Base-by-base conservation (phyloP, 805 yeast species). In the Wickerhamomyces mucosus region DNA sequence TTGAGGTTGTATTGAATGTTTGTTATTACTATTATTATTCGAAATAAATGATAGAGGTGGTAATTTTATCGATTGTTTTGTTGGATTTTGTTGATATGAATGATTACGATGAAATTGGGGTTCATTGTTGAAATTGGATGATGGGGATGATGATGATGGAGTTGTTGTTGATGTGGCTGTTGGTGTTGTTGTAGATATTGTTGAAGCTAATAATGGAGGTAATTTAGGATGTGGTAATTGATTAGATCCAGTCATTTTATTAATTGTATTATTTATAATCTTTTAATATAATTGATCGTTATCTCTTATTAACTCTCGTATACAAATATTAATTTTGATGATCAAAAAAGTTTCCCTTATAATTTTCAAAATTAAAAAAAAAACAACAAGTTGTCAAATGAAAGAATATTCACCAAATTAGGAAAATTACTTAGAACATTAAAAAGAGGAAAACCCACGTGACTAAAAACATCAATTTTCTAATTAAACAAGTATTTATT, bases 41-140 rank as follows among this genome's bases (percentile, higher is more conserved):
- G 29, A 41, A 10, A 53, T 43, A 29, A 61, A 58, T 0, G 66
- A 60, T 12, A 62, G 56, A 1, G 67, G 65, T 9, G 68, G 67
- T 9, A 62, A 41, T 25, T 59, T 50, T 15, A 61, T 52, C 3
- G 32, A 17, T 12, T 27, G 12, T 14, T 17, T 16, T 15, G 38
- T 40, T 8, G 33, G 13, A 16, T 41, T 39, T 21, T 35, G 25
- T 15, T 38, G 28, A 3, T 40, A 41, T 12, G 45, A 41, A 9
- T 36, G 38, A 15, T 32, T 37, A 13, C 41, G 45, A 8, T 41
- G 40, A 12, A 41, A 21, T 38, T 38, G 29, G 24, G 29, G 15
- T 33, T 26, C 21, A 17, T 24, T 18, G 13, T 22, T 8, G 14
- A 12, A 12, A 22, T 12, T n/a, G 13, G 7, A 12, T 20, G 22